Evolutionary conservation across 1,284 basidiomycete genomes (phyloP).

Genomic region (Stygiomarasmius scandens): DNA sequence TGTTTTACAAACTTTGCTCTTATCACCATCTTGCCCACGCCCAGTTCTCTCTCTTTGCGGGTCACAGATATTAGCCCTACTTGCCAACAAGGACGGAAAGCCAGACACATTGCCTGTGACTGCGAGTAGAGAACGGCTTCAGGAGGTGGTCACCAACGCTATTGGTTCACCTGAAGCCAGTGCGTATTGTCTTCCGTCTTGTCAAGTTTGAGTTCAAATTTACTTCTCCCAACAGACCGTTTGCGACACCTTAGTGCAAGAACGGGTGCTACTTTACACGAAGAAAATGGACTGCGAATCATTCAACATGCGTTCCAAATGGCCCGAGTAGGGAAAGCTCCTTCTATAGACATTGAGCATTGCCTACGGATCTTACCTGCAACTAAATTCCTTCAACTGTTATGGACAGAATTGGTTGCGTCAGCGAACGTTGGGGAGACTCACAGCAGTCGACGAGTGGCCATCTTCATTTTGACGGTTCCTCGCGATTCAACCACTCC

Average conservation of each 20-base stretch:
- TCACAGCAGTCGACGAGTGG: conserved; percentile 61
- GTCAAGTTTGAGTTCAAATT: not conserved
- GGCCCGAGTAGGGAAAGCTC: conserved; percentile 61
- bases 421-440: conserved; percentile 53
- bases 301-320: conserved; percentile 56
- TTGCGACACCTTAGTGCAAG: conserved; percentile 21
- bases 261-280: conserved; percentile 36
- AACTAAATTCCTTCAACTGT: conserved; percentile 57
- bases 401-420: conserved; percentile 64
- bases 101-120: conserved; percentile 27
- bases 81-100: conserved; percentile 41
- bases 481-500: conserved; percentile 54
- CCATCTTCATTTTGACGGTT: conserved; percentile 64
- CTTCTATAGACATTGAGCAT: conserved; percentile 62
- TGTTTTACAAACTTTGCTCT: conserved; percentile 65
- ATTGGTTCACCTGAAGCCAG: conserved; percentile 44
- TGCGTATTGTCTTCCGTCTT: too few relatives aligned
- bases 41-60: conserved; percentile 68
- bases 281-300: conserved; percentile 48
- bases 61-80: conserved; percentile 52
- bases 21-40: conserved; percentile 63
- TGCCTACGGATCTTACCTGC: conserved; percentile 60
- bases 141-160: conserved; percentile 44
- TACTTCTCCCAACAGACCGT: conserved; percentile 15
- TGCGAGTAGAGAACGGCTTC: conserved; percentile 44